Base-by-base conservation (phyloP, 2,329 filamentous ascomycete genomes). In the Dactylella cylindrospora region DNA sequence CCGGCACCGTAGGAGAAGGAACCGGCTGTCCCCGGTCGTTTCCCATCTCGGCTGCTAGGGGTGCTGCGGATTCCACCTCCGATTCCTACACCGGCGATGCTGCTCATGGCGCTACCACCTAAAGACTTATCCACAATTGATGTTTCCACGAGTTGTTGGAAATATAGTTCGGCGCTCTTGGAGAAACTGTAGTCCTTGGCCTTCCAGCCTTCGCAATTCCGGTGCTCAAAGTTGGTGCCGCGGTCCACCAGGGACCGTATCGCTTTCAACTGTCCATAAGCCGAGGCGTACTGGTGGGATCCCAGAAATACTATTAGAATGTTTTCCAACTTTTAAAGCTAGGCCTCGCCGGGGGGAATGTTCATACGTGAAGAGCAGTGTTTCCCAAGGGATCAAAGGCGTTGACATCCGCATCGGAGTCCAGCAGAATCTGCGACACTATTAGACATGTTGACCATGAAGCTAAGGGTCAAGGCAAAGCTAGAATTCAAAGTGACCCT, bases 371-470 rank as follows among this genome's bases (percentile, higher is more conserved):
- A n/a, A 67, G 60, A 33, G 57, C 19, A 12, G 66, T 67, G 47
- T 66, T 68, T 10, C 67, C 67, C 4, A 65, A 46, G 12, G 59
- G 64, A 45, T 68, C 66, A 5, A 61, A 13, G 33, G 64, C 65
- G 51, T 68, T 65, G 5, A 77, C 74, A 70, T 79, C 74, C 3
- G 75, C 71, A 54, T 74, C 71, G 62, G 78, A 73, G 52, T 67
- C 66, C n/a, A 68, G 38, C 2, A 68, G 49, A n/a, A 67, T 66
- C 65, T 66, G 25, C 35, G 23, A 29, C 6, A 7, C 15, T 32
- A 39, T 47, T 15, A 55, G 22, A 8, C 20, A 3, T 20, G 12
- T 25, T 2, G 9, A 8, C n/a, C 17, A 15, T 23, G 13, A 25
- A 19, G 4, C 22, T 22, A 12, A 26, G n/a, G 23, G 20, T 15